phyloP scores from a whole-genome alignment of 345 rosid species.

The Erodium maritimum region DNA sequence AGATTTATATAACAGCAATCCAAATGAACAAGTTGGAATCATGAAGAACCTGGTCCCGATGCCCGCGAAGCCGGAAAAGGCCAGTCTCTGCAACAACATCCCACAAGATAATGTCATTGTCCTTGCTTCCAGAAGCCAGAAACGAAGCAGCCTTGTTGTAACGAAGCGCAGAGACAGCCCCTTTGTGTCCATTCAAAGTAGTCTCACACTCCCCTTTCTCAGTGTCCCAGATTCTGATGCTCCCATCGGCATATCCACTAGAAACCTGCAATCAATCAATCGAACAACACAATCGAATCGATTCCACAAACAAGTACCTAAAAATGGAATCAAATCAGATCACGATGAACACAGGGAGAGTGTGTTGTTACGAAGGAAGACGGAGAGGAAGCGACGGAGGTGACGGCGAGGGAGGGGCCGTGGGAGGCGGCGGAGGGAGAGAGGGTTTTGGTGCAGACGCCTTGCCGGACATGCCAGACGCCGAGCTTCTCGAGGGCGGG shows the following conservation, averaged over 20 bases:
- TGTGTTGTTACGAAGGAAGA: conserved; percentile 43
- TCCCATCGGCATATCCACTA: conserved; percentile 71
- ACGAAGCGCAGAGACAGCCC: conserved; percentile 67
- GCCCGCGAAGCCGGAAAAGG: conserved; percentile 76
- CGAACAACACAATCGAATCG: not conserved
- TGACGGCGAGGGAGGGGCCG: conserved; percentile 33
- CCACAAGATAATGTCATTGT: conserved; percentile 82
- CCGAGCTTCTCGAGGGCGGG: conserved; percentile 81
- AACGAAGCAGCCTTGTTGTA: conserved; percentile 56
- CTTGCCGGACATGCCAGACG: conserved; percentile 91
- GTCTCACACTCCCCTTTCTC: conserved; percentile 74
- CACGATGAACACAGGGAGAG: not conserved
- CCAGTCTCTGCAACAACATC: conserved; percentile 86
- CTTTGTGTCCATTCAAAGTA: conserved; percentile 69
- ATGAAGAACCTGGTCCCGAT: conserved; percentile 73
- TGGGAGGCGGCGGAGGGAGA: conserved; percentile 46
- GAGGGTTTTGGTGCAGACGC: conserved; percentile 58
- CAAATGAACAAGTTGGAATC: no score
- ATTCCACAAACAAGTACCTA: not conserved
- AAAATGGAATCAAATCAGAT: no score
- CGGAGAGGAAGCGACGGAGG: conserved; percentile 22
- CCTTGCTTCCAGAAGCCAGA: conserved; percentile 95
- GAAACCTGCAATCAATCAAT: conserved; percentile 19
- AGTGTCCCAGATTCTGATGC: conserved; percentile 77
- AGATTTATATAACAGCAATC: not conserved